Conservation (phyloP, 1,139 yeast genomes). For the Pichia sp. region DNA sequence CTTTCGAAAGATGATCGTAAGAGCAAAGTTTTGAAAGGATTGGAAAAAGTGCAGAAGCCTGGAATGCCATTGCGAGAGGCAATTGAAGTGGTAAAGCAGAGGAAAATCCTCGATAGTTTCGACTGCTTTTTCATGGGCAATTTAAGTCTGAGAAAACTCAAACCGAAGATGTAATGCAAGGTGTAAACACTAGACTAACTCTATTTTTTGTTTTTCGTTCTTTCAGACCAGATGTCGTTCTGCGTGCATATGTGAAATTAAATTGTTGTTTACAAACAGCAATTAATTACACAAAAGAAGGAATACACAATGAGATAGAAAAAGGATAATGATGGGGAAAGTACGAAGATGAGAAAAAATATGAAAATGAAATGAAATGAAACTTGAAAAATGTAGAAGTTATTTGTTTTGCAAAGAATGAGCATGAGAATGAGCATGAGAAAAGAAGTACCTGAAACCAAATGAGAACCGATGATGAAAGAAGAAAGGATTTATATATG, state of each 20-base stretch:
- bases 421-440: not conserved
- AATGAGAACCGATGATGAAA: not conserved
- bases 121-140: slow-evolving; percentile 3
- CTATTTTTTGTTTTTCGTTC: not conserved
- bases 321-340: not conserved
- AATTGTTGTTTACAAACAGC: not conserved
- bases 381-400: not conserved
- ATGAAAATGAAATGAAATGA: not conserved
- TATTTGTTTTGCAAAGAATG: not conserved
- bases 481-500: slow-evolving; percentile 12
- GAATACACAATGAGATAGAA: not conserved
- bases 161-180: not conserved
- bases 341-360: not conserved
- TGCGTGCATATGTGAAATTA: not conserved
- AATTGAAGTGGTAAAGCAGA: not conserved
- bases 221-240: not conserved
- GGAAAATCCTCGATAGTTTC: not conserved
- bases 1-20: not conserved
- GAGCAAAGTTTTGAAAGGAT: not conserved
- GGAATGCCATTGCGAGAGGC: not conserved
- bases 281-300: not conserved
- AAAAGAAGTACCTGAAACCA: not conserved
- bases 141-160: not conserved
- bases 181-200: not conserved
- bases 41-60: not conserved